These are phyloP conservation scores for Penicillium sp. DNA, from an alignment of 2,329 filamentous ascomycete genomes.

Conservation along the genomic window DNA sequence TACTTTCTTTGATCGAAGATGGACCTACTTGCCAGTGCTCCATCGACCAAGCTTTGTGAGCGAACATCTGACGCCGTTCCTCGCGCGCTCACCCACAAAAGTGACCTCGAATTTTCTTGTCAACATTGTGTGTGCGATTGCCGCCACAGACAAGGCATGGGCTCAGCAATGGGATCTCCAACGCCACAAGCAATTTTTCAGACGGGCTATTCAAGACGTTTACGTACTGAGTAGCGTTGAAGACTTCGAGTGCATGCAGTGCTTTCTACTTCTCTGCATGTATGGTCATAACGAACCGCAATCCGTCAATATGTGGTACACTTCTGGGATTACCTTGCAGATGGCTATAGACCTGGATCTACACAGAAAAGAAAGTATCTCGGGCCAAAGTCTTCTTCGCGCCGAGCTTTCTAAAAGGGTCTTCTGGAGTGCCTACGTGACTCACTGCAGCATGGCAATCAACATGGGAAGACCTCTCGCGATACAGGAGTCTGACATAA, in stretches of 20 bases:
- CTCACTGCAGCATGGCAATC: slow-evolving; percentile 27
- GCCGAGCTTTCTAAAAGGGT: slow-evolving; percentile 26
- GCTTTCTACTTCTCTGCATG: slow-evolving; percentile 26
- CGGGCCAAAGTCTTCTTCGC: slow-evolving; percentile 7
- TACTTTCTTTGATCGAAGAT: slow-evolving; percentile 27
- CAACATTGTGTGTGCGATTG: slow-evolving; percentile 27
- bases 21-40: slow-evolving; percentile 27
- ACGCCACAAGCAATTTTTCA: slow-evolving; percentile 5
- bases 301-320: slow-evolving; percentile 28
- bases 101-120: slow-evolving; percentile 19
- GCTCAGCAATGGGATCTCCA: neutral
- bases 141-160: slow-evolving; percentile 19
- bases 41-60: slow-evolving; percentile 22
- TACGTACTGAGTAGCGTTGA: slow-evolving; percentile 14
- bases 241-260: slow-evolving; percentile 27
- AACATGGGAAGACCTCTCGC: slow-evolving; percentile 26
- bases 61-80: slow-evolving; percentile 6
- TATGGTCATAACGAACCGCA: slow-evolving; percentile 30
- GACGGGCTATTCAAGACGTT: slow-evolving; percentile 13
- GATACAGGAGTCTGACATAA: slow-evolving; percentile 27
- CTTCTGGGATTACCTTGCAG: slow-evolving; percentile 22
- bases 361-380: slow-evolving; percentile 20
- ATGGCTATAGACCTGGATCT: slow-evolving; percentile 25
- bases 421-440: slow-evolving; percentile 28
- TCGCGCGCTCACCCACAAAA: neutral